Evolutionary conservation across 495 filamentous ascomycete species (phyloP), one percentile per base, ranked within the genome.

Genomic region (Polyplosphaeria fusca): DNA sequence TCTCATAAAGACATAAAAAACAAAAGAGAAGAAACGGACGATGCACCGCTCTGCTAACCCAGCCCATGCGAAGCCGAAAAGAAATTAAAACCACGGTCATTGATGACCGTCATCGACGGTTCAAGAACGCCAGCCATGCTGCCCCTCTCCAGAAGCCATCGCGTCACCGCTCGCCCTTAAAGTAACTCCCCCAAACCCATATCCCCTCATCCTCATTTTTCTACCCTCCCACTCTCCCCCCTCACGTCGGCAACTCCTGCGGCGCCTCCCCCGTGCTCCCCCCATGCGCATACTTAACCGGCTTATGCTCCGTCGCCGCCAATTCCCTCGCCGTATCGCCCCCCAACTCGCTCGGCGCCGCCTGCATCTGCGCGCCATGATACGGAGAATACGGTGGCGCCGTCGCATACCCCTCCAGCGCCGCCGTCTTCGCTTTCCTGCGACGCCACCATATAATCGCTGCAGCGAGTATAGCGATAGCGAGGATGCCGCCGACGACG

Each of bases 371-470:
- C n/a, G n/a, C n/a, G n/a, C n/a, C n/a, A 14, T 35, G 30, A 14
- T 35, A 35, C 30, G 14, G 7, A 42, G 39, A 4, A 11, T 23
- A 26, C 13, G 43, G 18, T 11, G 43, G 43, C 43, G 43, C 43
- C 9, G 13, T 7, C 4, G 4, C 43, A 46, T 24, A 26, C 22
- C 23, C 24, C 18, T 24, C 26, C 16, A 23, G 4, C 9, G 40
- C 24, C 18, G 24, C 49, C 9, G 27, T 18, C 3, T 18, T 7
- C 11, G 43, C 39, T 23, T 50, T 46, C 12, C 41, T n/a, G 23
- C 52, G 32, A 4, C 59, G 35, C 45, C 53, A 59, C 20, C 32
- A 55, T 20, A 63, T 40, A 38, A 63, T 39, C 16, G 48, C 60
- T n/a, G 26, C 47, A 19, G 20, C 40, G 18, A 63, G 30, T 12